Evolutionary conservation across 257 asterid genomes (phyloP).

Genomic region (Eustoma russellianum): DNA sequence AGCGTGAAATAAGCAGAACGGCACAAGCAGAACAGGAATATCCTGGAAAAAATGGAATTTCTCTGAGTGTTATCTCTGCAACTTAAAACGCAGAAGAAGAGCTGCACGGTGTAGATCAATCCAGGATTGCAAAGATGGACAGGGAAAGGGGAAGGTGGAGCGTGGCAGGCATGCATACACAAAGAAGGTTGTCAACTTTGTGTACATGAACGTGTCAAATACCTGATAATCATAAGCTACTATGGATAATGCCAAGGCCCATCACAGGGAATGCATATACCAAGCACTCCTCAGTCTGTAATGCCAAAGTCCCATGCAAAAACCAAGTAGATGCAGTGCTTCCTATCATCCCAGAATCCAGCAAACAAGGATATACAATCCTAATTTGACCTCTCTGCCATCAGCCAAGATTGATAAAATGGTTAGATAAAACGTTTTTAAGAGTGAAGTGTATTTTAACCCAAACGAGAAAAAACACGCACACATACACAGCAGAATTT

Average conservation of each 20-base stretch:
- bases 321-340: constrained; percentile 82
- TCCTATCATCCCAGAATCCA: constrained; percentile 94
- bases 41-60: constrained; percentile 39
- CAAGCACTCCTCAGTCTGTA: constrained; percentile 70
- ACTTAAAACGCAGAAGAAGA: constrained; percentile 2
- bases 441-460: no score
- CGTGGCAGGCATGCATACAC: no score
- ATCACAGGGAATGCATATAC: constrained; percentile 37
- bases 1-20: constrained; percentile 67
- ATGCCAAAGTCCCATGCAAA: constrained; percentile 42
- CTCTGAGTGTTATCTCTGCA: neutral
- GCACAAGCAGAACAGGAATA: constrained; percentile 51
- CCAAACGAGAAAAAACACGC: neutral
- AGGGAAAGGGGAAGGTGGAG: no score
- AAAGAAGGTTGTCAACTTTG: neutral
- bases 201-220: neutral
- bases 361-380: constrained; percentile 81
- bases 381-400: constrained; percentile 77
- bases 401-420: constrained; percentile 57
- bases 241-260: constrained; percentile 53
- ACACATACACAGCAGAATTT: neutral
- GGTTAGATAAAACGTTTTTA: constrained; percentile 12
- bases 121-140: no score
- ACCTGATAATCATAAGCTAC: constrained; percentile 97
- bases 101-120: no score